phyloP scores from a whole-genome alignment of 305 asterid genomes.

The Petunia hybrid region DNA sequence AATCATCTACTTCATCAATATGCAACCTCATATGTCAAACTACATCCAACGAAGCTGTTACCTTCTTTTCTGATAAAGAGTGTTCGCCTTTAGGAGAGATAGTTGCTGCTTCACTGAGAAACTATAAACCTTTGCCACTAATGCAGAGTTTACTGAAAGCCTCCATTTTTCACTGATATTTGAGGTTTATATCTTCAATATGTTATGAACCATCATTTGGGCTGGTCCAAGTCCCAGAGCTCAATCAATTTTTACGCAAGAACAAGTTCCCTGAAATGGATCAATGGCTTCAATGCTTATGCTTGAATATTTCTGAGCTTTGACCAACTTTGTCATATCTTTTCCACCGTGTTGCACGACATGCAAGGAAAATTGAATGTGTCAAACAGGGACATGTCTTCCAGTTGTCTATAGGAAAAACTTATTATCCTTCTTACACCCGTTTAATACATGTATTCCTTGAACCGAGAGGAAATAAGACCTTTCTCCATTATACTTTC shows the following conservation, averaged over 20 bases:
- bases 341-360: background rate
- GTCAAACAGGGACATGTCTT: background rate
- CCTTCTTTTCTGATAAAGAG: background rate
- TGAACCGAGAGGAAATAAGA: background rate
- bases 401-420: background rate
- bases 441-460: background rate
- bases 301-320: background rate
- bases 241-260: background rate
- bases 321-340: constrained; percentile 1
- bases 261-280: constrained; percentile 8
- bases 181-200: constrained; percentile 19
- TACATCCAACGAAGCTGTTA: constrained; percentile 1
- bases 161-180: background rate
- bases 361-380: background rate
- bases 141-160: background rate
- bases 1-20: constrained; percentile 7
- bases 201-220: background rate
- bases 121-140: constrained; percentile 1
- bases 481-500: constrained; percentile 7
- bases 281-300: constrained; percentile 15
- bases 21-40: background rate
- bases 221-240: background rate
- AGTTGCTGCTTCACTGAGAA: background rate
- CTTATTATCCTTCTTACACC: constrained; percentile 22
- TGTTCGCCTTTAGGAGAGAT: background rate